These are phyloP conservation scores for Chaetomium fimeti DNA, from an alignment of 495 filamentous ascomycete species.

Conservation along the genomic window DNA sequence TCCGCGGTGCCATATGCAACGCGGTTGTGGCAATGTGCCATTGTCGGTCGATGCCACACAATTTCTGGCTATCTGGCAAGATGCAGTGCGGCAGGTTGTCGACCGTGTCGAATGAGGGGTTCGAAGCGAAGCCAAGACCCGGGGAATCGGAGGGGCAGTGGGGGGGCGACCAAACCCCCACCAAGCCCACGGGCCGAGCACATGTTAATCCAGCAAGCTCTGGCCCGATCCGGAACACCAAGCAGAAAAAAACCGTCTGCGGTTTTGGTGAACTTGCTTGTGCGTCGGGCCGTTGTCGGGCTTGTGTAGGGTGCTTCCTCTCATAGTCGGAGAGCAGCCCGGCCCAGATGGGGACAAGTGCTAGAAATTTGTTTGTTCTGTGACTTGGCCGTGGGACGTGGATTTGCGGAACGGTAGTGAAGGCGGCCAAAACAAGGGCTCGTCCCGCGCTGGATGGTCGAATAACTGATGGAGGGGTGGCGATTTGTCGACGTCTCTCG, in stretches of 20 bases:
- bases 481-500: not conserved
- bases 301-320: not conserved
- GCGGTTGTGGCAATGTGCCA: too few relatives aligned
- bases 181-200: slow-evolving; percentile 16
- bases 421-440: not conserved
- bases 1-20: not conserved
- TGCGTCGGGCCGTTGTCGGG: too few relatives aligned
- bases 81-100: not conserved
- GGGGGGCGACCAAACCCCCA: slow-evolving; percentile 13
- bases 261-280: not conserved
- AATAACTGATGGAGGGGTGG: not conserved
- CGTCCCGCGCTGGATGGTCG: not conserved
- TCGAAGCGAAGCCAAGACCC: not conserved
- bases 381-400: not conserved
- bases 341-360: not conserved
- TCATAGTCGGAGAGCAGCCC: not conserved
- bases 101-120: not conserved
- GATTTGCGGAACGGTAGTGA: not conserved
- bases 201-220: slow-evolving; percentile 9
- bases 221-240: slow-evolving; percentile 12
- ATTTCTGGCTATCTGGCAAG: too few relatives aligned
- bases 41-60: not conserved
- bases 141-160: slow-evolving; percentile 10
- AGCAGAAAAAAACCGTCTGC: not conserved
- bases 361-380: not conserved